A percentile compares a stretch with the other conserved stretches of the same genome.
These are phyloP conservation scores for Paramecium pentaurelia DNA, from an alignment of 73 alveolate genomes.

Conservation along the genomic window DNA sequence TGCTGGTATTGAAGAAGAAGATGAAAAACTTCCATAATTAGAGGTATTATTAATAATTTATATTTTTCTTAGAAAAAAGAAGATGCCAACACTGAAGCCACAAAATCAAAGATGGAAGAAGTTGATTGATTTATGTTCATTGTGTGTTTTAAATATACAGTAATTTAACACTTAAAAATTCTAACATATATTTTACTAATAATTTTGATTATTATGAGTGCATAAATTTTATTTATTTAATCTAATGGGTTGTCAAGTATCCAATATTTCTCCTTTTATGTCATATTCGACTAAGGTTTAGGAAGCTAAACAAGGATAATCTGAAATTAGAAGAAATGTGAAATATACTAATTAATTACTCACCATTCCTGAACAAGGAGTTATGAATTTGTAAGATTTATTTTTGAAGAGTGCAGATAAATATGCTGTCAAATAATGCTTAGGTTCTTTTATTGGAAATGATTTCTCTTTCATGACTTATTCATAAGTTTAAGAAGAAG, in stretches of 20 bases:
- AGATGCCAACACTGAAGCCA: slow-evolving; percentile 74
- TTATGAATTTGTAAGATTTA: not conserved
- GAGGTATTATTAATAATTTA: slow-evolving; percentile 55
- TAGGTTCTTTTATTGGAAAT: not conserved
- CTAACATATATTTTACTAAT: not conserved
- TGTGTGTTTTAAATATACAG: not conserved
- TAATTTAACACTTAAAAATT: not conserved
- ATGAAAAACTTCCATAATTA: slow-evolving; percentile 25
- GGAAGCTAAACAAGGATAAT: not conserved
- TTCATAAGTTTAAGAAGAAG: not conserved
- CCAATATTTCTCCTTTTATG: not conserved
- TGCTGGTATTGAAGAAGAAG: slow-evolving; percentile 76
- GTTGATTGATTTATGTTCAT: slow-evolving; percentile 68
- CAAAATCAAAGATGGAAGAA: slow-evolving; percentile 84
- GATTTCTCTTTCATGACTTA: not conserved
- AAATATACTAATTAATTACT: slow-evolving; percentile 50
- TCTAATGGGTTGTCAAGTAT: not conserved
- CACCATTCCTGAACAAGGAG: not conserved
- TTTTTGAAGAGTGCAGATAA: not conserved
- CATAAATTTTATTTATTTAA: not conserved
- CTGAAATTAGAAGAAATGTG: slow-evolving; percentile 62
- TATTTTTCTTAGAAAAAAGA: slow-evolving; percentile 66
- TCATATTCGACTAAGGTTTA: too few species aligned
- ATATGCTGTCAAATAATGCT: not conserved
- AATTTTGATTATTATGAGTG: not conserved